A percentile compares a stretch with the other conserved stretches of the same genome.
Conservation (phyloP, 768 basidiomycete genomes). For the Cyathus striatus region DNA sequence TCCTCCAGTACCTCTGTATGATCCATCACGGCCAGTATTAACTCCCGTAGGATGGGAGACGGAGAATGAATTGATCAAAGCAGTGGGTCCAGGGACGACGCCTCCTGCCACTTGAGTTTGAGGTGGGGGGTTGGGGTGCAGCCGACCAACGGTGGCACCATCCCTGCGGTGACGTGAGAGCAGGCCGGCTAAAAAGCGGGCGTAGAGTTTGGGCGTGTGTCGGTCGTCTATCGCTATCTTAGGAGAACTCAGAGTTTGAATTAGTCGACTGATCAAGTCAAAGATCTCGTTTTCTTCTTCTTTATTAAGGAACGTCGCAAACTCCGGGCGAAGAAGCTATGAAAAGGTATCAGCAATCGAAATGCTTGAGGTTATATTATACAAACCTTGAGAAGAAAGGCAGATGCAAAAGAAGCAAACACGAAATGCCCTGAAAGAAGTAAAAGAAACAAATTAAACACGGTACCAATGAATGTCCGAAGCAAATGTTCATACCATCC, state of each 20-base stretch:
- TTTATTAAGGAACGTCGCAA: constrained; percentile 53
- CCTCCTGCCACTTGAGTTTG: constrained; percentile 18
- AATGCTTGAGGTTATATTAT: not conserved
- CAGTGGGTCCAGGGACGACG: constrained; percentile 9
- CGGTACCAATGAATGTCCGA: not conserved
- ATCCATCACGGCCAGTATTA: constrained; percentile 10
- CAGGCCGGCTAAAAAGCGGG: constrained; percentile 72
- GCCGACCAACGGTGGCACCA: constrained; percentile 52
- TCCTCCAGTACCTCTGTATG: constrained; percentile 10
- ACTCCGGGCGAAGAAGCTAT: constrained; percentile 71
- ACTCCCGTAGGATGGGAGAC: constrained; percentile 14
- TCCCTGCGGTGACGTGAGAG: constrained; percentile 67
- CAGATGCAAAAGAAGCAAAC: constrained; percentile 77
- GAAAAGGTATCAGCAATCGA: constrained; percentile 1
- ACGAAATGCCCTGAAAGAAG: constrained; percentile 57
- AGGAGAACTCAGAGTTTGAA: constrained; percentile 64
- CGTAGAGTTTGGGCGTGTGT: constrained; percentile 76
- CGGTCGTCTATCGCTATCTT: constrained; percentile 78
- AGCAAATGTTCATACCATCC: constrained; percentile 46
- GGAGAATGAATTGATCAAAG: constrained; percentile 23
- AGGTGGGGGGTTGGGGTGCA: constrained; percentile 45
- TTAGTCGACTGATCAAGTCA: constrained; percentile 65
- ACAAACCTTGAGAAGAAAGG: constrained; percentile 74
- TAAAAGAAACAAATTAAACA: not conserved
- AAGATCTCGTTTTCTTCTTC: constrained; percentile 69